These are phyloP conservation scores for Alternaria metachromatica DNA, from an alignment of 2,329 filamentous ascomycete genomes.

Conservation along the genomic window DNA sequence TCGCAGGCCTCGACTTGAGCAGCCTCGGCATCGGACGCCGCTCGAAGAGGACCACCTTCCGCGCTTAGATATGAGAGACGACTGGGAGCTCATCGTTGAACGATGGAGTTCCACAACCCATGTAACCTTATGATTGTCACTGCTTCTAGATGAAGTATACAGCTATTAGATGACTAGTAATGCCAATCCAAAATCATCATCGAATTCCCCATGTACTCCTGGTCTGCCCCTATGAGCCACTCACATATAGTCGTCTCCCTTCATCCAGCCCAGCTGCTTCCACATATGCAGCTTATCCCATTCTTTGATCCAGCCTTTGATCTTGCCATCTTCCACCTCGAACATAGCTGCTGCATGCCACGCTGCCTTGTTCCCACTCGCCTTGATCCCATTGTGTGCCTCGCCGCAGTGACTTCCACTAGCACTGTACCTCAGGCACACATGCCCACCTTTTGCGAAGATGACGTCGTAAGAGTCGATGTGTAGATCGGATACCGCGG, in stretches of 20 bases:
- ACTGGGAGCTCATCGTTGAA: not conserved
- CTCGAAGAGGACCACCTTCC: slow-evolving; percentile 19
- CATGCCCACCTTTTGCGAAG: slow-evolving; percentile 46
- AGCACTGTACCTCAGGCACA: slow-evolving; percentile 48
- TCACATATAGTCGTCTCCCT: slow-evolving; percentile 10
- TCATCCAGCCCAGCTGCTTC: slow-evolving; percentile 24
- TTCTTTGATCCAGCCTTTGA: slow-evolving; percentile 48
- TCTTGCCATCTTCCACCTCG: slow-evolving; percentile 46
- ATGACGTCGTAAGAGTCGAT: slow-evolving; percentile 47
- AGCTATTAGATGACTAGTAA: not conserved
- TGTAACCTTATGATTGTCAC: not conserved
- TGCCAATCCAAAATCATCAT: not conserved
- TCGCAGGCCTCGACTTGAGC: slow-evolving; percentile 7
- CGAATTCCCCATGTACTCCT: not conserved
- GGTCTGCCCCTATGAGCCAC: not conserved
- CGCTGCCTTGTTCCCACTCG: slow-evolving; percentile 38
- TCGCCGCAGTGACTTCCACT: slow-evolving; percentile 47
- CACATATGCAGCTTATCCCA: slow-evolving; percentile 42
- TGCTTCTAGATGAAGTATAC: not conserved
- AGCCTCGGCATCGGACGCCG: slow-evolving; percentile 10
- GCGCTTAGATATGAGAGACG: slow-evolving; percentile 10
- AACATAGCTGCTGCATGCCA: slow-evolving; percentile 52
- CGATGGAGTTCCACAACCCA: not conserved
- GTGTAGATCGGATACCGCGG: slow-evolving; percentile 42
- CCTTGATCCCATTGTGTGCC: slow-evolving; percentile 46